Evolutionary conservation across 148 eudicot genomes (phyloP).

Genomic region (Rheum nobile): DNA sequence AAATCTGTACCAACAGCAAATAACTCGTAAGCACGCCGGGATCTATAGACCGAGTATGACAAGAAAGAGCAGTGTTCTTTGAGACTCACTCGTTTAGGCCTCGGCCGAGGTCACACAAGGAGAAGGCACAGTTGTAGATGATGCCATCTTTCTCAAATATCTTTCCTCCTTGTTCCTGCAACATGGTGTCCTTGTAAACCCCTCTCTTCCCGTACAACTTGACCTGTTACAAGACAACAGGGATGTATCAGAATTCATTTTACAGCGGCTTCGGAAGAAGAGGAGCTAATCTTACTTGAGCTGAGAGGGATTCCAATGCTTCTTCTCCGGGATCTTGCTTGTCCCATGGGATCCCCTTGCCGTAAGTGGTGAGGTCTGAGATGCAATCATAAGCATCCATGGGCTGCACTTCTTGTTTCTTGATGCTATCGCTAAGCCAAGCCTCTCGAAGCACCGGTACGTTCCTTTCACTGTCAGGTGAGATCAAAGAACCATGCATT

Average conservation of each 20-base stretch:
- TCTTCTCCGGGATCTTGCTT: conserved; percentile 54
- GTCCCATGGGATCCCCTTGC: conserved; percentile 57
- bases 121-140: conserved; percentile 60
- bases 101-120: conserved; percentile 41
- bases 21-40: not conserved
- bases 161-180: conserved; percentile 61
- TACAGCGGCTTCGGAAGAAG: not conserved
- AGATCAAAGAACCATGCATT: not conserved
- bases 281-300: conserved; percentile 31
- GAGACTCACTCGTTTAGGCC: conserved; percentile 42
- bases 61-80: not conserved
- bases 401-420: conserved; percentile 50
- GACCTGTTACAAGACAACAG: conserved; percentile 19
- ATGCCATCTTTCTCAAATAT: conserved; percentile 73
- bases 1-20: conserved; percentile 20
- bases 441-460: conserved; percentile 64
- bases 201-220: conserved; percentile 82
- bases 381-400: conserved; percentile 57
- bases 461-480: conserved; percentile 37
- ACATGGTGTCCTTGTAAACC: conserved; percentile 67
- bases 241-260: not conserved
- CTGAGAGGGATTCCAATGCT: conserved; percentile 49
- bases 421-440: conserved; percentile 68
- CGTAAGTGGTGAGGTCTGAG: conserved; percentile 45
- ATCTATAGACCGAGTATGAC: too few species aligned